Percentiles rank a stretch among this genome's conserved stretches.
These are phyloP conservation scores for Coemansia sp. DNA, from an alignment of 192 early-diverging fungal species.

Conservation along the genomic window DNA sequence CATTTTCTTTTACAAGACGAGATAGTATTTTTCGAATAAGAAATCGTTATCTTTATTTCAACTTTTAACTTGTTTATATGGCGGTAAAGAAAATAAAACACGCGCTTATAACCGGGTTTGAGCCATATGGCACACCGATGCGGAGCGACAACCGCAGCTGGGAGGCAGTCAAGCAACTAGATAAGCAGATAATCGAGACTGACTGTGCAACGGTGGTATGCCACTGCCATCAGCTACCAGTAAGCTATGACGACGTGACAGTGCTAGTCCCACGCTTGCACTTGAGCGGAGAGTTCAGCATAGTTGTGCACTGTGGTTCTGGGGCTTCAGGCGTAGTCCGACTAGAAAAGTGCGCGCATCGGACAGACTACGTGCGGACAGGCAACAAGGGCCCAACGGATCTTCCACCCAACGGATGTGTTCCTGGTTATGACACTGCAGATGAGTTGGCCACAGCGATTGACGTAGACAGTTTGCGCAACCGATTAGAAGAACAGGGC, in stretches of 20 bases:
- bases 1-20: too few relatives aligned
- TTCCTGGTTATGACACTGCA: constrained; percentile 33
- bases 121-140: constrained; percentile 51
- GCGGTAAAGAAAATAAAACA: constrained; percentile 14
- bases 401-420: constrained; percentile 23
- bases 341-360: constrained; percentile 54
- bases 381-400: constrained; percentile 51
- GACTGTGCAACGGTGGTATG: constrained; percentile 15
- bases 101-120: constrained; percentile 49
- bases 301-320: constrained; percentile 58
- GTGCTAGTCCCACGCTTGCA: constrained; percentile 48
- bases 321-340: constrained; percentile 39
- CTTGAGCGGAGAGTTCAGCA: constrained; percentile 31
- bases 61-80: not conserved
- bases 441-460: constrained; percentile 39
- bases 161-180: constrained; percentile 40
- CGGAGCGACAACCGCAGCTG: constrained; percentile 51
- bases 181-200: constrained; percentile 6
- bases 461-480: constrained; percentile 34
- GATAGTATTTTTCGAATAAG: too few relatives aligned
- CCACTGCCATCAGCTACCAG: constrained; percentile 54
- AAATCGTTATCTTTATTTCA: too few relatives aligned
- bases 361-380: constrained; percentile 47
- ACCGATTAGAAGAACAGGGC: constrained; percentile 29
- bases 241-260: constrained; percentile 56